Conservation (phyloP, 352 stramenopile genomes). For the Phytophthora rubi region DNA sequence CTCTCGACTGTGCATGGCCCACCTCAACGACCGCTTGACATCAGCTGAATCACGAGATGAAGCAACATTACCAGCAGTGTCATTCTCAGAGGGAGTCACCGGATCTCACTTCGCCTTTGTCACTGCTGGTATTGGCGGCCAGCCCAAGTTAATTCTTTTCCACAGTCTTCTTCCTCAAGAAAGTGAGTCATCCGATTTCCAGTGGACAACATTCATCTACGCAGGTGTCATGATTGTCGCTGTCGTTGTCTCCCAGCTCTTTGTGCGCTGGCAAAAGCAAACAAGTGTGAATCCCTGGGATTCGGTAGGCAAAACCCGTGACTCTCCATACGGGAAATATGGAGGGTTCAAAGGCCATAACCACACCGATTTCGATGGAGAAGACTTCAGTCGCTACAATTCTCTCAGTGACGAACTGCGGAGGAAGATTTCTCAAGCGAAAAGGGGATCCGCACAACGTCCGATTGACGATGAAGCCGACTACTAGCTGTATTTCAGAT, state of each 20-base stretch:
- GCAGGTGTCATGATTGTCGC: conserved; percentile 19
- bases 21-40: not conserved
- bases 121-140: not conserved
- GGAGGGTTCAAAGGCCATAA: conserved; percentile 6
- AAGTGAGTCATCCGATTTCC: conserved; percentile 24
- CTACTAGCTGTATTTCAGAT: conserved; percentile 18
- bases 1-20: conserved; percentile 11
- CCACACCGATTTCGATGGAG: conserved; percentile 12
- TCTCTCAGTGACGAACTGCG: conserved; percentile 40
- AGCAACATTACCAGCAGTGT: conserved; percentile 4
- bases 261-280: conserved; percentile 26
- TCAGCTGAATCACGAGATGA: not conserved
- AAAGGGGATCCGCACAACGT: conserved; percentile 9
- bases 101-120: conserved; percentile 35
- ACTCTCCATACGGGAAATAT: conserved; percentile 24
- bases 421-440: conserved; percentile 27
- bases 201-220: conserved; percentile 39
- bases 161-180: conserved; percentile 41
- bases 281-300: conserved; percentile 32
- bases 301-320: conserved; percentile 10
- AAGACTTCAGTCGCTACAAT: conserved; percentile 40
- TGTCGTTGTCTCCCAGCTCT: conserved; percentile 43
- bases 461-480: conserved; percentile 22
- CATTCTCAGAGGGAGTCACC: conserved; percentile 39
- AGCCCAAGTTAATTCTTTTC: conserved; percentile 33